Evolutionary conservation across 2,329 filamentous ascomycete genomes (phyloP).

Genomic region (Magnaporthiopsis rhizophila): DNA sequence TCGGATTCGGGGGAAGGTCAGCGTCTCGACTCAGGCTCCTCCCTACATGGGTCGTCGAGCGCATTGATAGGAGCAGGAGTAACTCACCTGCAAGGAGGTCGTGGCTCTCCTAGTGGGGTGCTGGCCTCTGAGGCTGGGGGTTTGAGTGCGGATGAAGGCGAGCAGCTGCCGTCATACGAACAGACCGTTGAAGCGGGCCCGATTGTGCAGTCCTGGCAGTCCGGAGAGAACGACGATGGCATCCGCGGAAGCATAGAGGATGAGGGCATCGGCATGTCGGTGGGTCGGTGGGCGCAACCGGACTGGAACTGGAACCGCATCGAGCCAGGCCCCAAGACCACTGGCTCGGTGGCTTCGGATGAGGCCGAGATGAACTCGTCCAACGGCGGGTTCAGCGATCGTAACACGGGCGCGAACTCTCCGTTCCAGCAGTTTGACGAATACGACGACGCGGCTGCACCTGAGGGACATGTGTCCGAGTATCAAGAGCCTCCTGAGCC

Average conservation of each 20-base stretch:
- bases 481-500: constrained; percentile 11
- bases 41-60: constrained; percentile 87
- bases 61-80: constrained; percentile 70
- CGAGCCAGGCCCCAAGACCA: background rate
- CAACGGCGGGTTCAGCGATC: constrained; percentile 5
- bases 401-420: constrained; percentile 4
- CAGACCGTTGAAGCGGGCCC: background rate
- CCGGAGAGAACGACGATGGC: constrained; percentile 14
- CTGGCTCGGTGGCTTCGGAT: constrained; percentile 5
- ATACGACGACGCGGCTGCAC: background rate
- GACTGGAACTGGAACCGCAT: constrained; percentile 7
- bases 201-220: constrained; percentile 10
- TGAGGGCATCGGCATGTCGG: constrained; percentile 3
- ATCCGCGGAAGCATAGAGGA: constrained; percentile 36
- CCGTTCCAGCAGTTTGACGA: constrained; percentile 12
- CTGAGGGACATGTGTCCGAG: constrained; percentile 10
- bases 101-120: constrained; percentile 43
- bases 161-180: constrained; percentile 22
- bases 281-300: background rate
- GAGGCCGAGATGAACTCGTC: constrained; percentile 8
- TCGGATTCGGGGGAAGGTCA: constrained; percentile 66
- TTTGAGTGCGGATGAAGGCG: constrained; percentile 19
- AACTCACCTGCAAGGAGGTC: constrained; percentile 58
- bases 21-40: constrained; percentile 78
- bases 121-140: background rate